Evolutionary conservation across 2,329 filamentous ascomycete genomes (phyloP).

Genomic region (Penicillium sp.): DNA sequence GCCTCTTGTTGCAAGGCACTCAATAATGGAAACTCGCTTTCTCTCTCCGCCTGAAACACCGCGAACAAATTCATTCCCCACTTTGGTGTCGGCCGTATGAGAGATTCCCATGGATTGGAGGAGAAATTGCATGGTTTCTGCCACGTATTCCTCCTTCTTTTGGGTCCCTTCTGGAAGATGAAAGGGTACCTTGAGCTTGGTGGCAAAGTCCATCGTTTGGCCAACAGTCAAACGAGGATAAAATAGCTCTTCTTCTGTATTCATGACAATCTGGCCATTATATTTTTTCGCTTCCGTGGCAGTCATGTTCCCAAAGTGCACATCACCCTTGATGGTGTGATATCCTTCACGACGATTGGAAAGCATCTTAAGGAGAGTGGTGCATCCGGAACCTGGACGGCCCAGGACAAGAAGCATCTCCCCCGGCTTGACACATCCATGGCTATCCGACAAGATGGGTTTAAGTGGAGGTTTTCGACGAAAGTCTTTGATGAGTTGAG

Average conservation of each 20-base stretch:
- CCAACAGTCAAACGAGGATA: constrained; percentile 61
- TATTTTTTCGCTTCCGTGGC: too few species aligned
- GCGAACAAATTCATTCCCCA: constrained; percentile 49
- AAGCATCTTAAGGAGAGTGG: constrained; percentile 76
- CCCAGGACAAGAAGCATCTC: constrained; percentile 39
- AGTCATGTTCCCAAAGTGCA: constrained; percentile 63
- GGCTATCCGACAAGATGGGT: constrained; percentile 18
- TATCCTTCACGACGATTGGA: too few species aligned
- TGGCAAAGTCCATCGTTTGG: constrained; percentile 72
- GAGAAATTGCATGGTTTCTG: too few species aligned
- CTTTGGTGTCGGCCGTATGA: constrained; percentile 46
- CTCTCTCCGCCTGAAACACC: constrained; percentile 55
- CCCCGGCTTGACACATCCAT: constrained; percentile 46
- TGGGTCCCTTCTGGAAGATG: too few species aligned
- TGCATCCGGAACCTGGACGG: constrained; percentile 51
- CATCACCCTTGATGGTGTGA: too few species aligned
- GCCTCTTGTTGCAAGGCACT: constrained; percentile 23
- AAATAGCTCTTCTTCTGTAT: too few species aligned
- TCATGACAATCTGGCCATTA: too few species aligned
- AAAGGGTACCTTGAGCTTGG: too few species aligned
- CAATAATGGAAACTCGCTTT: constrained; percentile 51
- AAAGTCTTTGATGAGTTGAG: too few species aligned
- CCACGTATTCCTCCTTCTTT: constrained; percentile 33
- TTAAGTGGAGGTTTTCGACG: too few species aligned
- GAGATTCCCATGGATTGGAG: too few species aligned